Evolutionary conservation across 2,329 filamentous ascomycete species (phyloP).

Genomic region (Zymoseptoria pseudotritici): DNA sequence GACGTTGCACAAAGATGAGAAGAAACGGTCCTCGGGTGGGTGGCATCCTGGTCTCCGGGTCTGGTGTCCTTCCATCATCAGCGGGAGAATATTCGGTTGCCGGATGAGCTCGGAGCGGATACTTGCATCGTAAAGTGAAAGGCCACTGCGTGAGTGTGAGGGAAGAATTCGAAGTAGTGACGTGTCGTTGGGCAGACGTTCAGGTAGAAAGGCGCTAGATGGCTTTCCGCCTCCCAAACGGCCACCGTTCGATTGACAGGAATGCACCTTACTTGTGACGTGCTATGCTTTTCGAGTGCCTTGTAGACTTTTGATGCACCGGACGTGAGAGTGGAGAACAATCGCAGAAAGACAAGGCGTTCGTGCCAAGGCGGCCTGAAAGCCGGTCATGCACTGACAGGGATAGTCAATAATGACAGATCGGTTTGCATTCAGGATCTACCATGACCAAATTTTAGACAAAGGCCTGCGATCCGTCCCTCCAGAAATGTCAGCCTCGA

Average conservation of each 20-base stretch:
- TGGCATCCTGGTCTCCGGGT: background rate
- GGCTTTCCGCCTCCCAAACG: background rate
- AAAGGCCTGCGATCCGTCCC: conserved; percentile 3
- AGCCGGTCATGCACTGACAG: background rate
- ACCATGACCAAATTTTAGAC: background rate
- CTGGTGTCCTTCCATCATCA: background rate
- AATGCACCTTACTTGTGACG: background rate
- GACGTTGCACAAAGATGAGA: background rate
- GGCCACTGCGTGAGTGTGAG: background rate
- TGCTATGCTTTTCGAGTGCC: background rate
- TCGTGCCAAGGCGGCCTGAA: background rate
- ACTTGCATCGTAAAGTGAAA: background rate
- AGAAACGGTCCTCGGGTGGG: background rate
- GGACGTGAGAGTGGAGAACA: background rate
- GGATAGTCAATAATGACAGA: background rate
- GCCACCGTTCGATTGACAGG: background rate
- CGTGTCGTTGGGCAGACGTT: background rate
- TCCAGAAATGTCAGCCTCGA: conserved; percentile 4
- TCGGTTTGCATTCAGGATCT: background rate
- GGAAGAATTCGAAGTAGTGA: background rate
- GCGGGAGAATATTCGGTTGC: background rate
- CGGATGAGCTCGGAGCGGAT: background rate
- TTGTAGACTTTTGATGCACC: background rate
- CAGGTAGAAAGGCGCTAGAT: background rate
- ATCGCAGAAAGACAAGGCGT: background rate